phyloP scores from a whole-genome alignment of 2,329 filamentous ascomycete species.

The Aspergillus tanneri region DNA sequence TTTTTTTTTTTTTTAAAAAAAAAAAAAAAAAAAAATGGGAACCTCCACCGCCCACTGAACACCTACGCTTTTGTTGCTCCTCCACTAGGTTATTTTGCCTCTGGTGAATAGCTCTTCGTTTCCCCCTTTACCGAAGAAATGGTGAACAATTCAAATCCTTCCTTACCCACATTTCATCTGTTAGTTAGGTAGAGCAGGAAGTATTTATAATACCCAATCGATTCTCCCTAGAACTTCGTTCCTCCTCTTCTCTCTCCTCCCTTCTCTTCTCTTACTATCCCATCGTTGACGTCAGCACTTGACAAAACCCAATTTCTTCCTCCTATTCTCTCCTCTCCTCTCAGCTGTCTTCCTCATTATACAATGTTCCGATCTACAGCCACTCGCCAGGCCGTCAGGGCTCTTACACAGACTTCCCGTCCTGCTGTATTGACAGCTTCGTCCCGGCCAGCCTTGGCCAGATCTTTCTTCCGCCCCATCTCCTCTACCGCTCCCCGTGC shows the following conservation, averaged over 20 bases:
- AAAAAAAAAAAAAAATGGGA: no score
- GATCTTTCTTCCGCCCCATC: slow-evolving; percentile 26
- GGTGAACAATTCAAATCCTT: neutral
- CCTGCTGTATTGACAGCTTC: slow-evolving; percentile 20
- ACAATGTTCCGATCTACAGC: slow-evolving; percentile 32
- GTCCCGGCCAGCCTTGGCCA: slow-evolving; percentile 14
- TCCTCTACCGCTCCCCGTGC: slow-evolving; percentile 29
- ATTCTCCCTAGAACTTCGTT: neutral
- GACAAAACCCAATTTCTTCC: neutral
- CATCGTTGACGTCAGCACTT: neutral
- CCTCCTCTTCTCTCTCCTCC: neutral
- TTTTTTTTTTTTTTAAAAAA: slow-evolving; percentile 8
- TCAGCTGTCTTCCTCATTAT: neutral
- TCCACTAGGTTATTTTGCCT: slow-evolving; percentile 5
- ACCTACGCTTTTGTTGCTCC: neutral
- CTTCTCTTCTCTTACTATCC: neutral
- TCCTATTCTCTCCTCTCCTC: neutral
- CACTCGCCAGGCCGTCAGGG: slow-evolving; percentile 28
- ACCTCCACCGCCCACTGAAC: neutral
- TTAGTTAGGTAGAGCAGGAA: neutral
- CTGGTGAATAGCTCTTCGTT: slow-evolving; percentile 3
- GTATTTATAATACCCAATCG: slow-evolving; percentile 6
- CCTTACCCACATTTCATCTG: neutral
- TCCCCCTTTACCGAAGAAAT: slow-evolving; percentile 11
- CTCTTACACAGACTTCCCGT: slow-evolving; percentile 20